phyloP scores from a whole-genome alignment of 208 protist genomes.

The Wallacemonas sp. region DNA sequence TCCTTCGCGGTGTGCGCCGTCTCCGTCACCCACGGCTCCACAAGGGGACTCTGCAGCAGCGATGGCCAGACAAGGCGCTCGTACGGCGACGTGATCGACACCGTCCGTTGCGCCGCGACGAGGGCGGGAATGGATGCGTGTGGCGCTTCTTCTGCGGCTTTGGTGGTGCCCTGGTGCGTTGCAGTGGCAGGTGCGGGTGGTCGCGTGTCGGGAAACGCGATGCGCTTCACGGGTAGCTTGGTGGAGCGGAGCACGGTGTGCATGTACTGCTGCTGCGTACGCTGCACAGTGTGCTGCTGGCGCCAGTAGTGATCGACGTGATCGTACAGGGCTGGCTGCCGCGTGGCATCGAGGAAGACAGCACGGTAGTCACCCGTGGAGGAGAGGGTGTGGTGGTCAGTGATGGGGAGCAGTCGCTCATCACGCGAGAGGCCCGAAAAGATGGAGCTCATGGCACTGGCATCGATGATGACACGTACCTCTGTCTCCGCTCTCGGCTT shows the following conservation, averaged over 20 bases:
- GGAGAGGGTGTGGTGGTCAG: slow-evolving; percentile 33
- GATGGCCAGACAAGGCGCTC: slow-evolving; percentile 61
- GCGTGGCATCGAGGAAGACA: slow-evolving; percentile 30
- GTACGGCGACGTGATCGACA: slow-evolving; percentile 44
- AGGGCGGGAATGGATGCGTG: background rate
- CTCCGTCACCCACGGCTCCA: slow-evolving; percentile 28
- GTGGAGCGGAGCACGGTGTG: slow-evolving; percentile 42
- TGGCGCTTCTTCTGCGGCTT: background rate
- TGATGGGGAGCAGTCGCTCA: slow-evolving; percentile 59
- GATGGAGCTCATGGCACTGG: slow-evolving; percentile 42
- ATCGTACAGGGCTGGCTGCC: slow-evolving; percentile 33
- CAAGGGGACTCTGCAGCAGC: slow-evolving; percentile 60
- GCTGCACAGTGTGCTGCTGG: slow-evolving; percentile 23
- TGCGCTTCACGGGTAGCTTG: slow-evolving; percentile 37
- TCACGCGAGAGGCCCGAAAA: slow-evolving; percentile 42
- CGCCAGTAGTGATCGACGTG: slow-evolving; percentile 49
- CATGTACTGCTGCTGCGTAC: slow-evolving; percentile 31
- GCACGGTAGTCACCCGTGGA: slow-evolving; percentile 31
- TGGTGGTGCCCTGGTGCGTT: background rate
- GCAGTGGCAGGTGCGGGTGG: background rate
- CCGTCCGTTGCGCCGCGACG: slow-evolving; percentile 26
- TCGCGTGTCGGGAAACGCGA: slow-evolving; percentile 44
- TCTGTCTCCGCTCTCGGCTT: no score
- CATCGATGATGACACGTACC: no score
- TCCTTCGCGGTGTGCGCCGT: background rate